Evolutionary conservation across 345 rosid genomes (phyloP).

Genomic region (Citrus hindsii): DNA sequence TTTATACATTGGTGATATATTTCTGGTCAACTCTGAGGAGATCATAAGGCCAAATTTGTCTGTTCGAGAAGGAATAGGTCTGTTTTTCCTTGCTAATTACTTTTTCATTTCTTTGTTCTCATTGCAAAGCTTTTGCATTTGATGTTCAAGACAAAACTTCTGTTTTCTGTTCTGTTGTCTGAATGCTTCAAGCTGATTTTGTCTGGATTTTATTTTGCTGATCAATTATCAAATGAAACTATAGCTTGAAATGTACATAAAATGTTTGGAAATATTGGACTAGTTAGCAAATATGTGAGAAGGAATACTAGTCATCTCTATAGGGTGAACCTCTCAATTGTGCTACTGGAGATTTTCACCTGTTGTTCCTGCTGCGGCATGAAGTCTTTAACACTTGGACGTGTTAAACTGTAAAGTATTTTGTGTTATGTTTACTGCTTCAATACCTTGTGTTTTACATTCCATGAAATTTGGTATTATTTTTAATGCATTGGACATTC

Average conservation of each 20-base stretch:
- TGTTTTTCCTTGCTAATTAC: slow-evolving; percentile 13
- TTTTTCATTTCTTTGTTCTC: neutral
- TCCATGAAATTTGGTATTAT: neutral
- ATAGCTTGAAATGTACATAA: neutral
- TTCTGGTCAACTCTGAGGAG: slow-evolving; percentile 75
- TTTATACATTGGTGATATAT: slow-evolving; percentile 76
- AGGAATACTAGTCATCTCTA: neutral
- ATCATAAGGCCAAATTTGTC: slow-evolving; percentile 83
- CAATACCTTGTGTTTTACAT: neutral
- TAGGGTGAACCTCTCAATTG: neutral
- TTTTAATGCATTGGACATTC: neutral
- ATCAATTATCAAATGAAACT: neutral
- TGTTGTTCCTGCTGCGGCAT: neutral
- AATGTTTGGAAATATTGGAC: neutral
- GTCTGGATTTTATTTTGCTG: neutral
- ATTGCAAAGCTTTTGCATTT: neutral
- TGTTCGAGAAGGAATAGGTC: slow-evolving; percentile 90
- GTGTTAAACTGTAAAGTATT: neutral
- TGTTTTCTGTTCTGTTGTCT: neutral
- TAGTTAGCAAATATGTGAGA: neutral
- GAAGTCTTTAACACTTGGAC: neutral
- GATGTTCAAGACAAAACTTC: neutral
- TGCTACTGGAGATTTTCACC: neutral
- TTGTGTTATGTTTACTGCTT: neutral
- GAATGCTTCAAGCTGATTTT: neutral